Base-by-base conservation (phyloP, 2,329 filamentous ascomycete genomes). In the Helminthosporium solani region DNA sequence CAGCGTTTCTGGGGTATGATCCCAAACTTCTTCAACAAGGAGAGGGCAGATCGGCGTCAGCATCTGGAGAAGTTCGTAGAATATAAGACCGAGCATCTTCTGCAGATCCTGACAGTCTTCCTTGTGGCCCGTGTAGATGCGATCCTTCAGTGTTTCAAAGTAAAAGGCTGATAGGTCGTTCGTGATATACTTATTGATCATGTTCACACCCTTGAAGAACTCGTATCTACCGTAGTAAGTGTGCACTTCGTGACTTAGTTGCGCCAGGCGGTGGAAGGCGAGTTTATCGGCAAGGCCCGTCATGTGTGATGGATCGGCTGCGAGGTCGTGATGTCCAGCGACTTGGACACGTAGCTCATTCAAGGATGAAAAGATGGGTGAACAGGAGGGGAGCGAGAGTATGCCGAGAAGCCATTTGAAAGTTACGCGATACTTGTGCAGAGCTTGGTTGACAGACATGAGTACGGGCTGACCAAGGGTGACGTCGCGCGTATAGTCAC, bases 101-200 rank as follows among this genome's bases (percentile, higher is more conserved):
- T 86, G 83, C 1, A 80, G 78, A 18, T 75, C 74, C 20, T 74
- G 63, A 42, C 83, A 75, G 37, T 87, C 86, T 12, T 80, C 78
- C 12, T 81, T 81, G 49, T 85, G 81, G 23, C 87, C 88, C 36
- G 91, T 94, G 74, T 99, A 99, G 1, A 97, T 76, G 2, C 89
- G 80, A 62, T 99, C 94, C 70, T 99, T 99, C 59, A 91, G 78
- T 0, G 88, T 84, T 70, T 99, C 94, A 46, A 99, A 83, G 68
- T 97, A 99, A 69, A 96, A 95, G 0, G 92, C 86, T 0, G 90
- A 96, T 19, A 99, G 78, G 56, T 96, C 88, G 19, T 79, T 83
- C 44, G 84, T 83, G 48, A 95, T 79, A 85, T 91, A 96, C 52
- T 82, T 81, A 69, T 91, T 95, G 53, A 97, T 78, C 3, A 79